phyloP scores from a whole-genome alignment of 495 filamentous ascomycete species.

The Chaetomium cochliodes region DNA sequence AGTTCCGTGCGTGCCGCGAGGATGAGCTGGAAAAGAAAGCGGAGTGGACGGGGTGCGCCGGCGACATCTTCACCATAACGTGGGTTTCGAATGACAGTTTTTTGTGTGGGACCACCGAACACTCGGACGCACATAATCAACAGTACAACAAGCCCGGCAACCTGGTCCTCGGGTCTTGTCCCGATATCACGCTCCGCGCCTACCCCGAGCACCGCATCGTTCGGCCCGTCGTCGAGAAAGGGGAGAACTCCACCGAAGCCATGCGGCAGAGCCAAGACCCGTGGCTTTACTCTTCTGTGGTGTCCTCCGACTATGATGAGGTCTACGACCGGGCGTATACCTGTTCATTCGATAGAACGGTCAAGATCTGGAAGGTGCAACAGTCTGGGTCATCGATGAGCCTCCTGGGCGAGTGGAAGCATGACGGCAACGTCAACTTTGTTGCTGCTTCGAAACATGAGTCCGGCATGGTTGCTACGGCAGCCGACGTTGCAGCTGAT shows the following conservation, averaged over 20 bases:
- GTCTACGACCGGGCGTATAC: constrained; percentile 63
- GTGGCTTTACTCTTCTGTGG: constrained; percentile 73
- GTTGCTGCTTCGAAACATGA: constrained; percentile 58
- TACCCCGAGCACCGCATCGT: constrained; percentile 67
- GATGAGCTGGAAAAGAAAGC: constrained; percentile 45
- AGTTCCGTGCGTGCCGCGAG: constrained; percentile 44
- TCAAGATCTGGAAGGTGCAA: constrained; percentile 69
- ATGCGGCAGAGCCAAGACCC: constrained; percentile 65
- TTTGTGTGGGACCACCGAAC: constrained; percentile 66
- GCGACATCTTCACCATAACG: constrained; percentile 57
- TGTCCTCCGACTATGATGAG: constrained; percentile 67
- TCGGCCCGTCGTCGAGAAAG: constrained; percentile 51
- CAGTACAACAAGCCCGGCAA: constrained; percentile 83
- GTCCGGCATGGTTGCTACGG: constrained; percentile 50
- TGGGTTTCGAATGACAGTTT: constrained; percentile 56
- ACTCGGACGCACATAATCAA: constrained; percentile 72
- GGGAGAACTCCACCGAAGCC: constrained; percentile 54
- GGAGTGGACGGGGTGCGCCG: constrained; percentile 56
- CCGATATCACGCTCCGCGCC: constrained; percentile 55
- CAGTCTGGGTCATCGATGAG: constrained; percentile 39
- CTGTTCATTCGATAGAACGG: constrained; percentile 74
- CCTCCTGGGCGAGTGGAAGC: constrained; percentile 54
- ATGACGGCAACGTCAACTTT: constrained; percentile 68
- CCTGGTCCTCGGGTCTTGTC: constrained; percentile 67
- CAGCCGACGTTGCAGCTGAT: constrained; percentile 46